Conservation (phyloP, 495 filamentous ascomycete genomes). For the Monascus purpureus region DNA sequence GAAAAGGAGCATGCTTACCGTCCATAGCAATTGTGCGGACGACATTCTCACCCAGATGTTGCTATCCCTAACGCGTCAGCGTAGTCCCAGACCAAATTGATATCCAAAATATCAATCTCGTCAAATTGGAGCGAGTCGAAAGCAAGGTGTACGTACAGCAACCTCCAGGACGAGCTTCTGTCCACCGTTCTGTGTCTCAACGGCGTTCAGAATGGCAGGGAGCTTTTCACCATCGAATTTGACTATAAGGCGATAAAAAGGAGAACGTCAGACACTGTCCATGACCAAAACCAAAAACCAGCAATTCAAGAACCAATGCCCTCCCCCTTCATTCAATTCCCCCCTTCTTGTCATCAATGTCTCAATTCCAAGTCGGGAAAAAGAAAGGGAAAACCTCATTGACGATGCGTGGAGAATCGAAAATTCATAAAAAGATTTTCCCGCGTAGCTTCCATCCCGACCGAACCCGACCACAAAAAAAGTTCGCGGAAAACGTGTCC, state of each 20-base stretch:
- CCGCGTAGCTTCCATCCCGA: too few relatives aligned
- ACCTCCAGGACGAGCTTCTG: conserved; percentile 96
- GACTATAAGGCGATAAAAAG: conserved; percentile 30
- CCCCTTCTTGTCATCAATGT: too few relatives aligned
- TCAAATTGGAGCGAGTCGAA: too few relatives aligned
- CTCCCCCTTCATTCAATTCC: too few relatives aligned
- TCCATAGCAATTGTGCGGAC: conserved; percentile 99
- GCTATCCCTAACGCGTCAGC: conserved; percentile 34
- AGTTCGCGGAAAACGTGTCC: too few relatives aligned
- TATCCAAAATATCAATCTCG: conserved; percentile 12
- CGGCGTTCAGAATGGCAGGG: conserved; percentile 93
- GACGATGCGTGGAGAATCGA: conserved; percentile 23
- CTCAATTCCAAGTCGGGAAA: too few relatives aligned
- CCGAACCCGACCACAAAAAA: too few relatives aligned
- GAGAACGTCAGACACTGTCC: conserved; percentile 24
- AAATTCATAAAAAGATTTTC: conserved; percentile 32
- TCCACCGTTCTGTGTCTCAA: conserved; percentile 80
- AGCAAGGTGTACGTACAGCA: conserved; percentile 58
- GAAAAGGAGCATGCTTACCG: conserved; percentile 46
- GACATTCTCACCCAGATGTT: conserved; percentile 99
- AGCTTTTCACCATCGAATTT: conserved; percentile 95
- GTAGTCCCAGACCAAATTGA: background rate
- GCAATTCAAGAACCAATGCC: too few relatives aligned
- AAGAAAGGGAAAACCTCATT: too few relatives aligned
- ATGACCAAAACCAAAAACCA: too few relatives aligned